Base-by-base conservation (phyloP, 2,329 filamentous ascomycete species). In the Fusarium tupiense region DNA sequence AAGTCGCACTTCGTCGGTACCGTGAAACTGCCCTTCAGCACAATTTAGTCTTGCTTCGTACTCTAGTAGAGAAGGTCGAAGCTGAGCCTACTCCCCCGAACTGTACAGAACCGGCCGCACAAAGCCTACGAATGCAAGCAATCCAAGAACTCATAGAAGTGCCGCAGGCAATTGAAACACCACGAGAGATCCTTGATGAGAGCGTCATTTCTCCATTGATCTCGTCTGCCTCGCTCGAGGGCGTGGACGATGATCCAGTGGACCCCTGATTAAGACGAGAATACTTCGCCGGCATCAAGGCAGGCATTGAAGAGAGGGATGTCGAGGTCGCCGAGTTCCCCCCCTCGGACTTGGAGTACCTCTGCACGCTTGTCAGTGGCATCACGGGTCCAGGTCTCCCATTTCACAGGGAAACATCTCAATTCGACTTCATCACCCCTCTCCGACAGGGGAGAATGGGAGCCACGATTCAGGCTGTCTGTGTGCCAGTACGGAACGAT, bases 381-480 rank as follows among this genome's bases (percentile, higher is more conserved):
- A 33, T 52, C 4, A 52, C 47, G 5, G 29, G 47, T 10, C 47
- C 31, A 0, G 47, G 47, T 9, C 29, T 52, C 4, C 29, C 31
- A 14, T 52, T 52, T 19, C 47, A 52, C 2, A 6, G 16, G 22
- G 31, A 33, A 19, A 17, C 10, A 33, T 24, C 6, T 13, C 22
- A 52, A 2, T 52, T 35, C 5, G 22, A 52, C 31, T 35, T 52
- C 8, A 9, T 52, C 7, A 19, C 29, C 5, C 31, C 31, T 33
- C 31, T 35, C 16, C 8, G 3, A 10, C 8, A 5, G 2, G 16
- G 5, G 0, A n/a, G 20, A 11, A 35, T 52, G 5, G 7, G 19
- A 11, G 22, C 17, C 8, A 35, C 24, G 31, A 35, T 10, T 2
- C 5, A 35, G 3, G 31, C 49, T 20, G 31, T 52, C 22, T 1